Conservation (phyloP, 1,284 basidiomycete genomes). For the Kalmanozyma brasiliensis region DNA sequence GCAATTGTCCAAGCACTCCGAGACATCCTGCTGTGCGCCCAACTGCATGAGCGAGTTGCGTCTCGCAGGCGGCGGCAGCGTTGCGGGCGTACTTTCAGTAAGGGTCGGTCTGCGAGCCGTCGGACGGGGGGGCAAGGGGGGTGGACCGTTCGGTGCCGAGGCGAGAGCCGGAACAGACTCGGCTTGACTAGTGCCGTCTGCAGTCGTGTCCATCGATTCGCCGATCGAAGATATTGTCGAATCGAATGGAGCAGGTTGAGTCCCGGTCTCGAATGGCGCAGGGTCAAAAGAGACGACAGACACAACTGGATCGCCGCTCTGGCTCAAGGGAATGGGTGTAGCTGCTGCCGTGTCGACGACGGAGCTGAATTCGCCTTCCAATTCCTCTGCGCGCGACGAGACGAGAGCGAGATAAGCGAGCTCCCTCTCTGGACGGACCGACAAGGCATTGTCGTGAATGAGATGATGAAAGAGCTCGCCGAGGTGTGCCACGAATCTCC, state of each 20-base stretch:
- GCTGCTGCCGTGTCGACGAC: constrained; percentile 3
- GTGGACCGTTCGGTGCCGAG: constrained; percentile 1
- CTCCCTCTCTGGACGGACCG: constrained; percentile 84
- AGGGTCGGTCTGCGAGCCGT: constrained; percentile 11
- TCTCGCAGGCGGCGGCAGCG: constrained; percentile 33
- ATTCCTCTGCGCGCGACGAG: constrained; percentile 85
- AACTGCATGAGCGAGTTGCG: constrained; percentile 61
- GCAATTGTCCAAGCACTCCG: constrained; percentile 98
- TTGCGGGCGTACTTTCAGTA: constrained; percentile 6
- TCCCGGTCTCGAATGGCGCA: background rate
- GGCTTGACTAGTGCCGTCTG: no score
- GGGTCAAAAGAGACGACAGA: constrained; percentile 10
- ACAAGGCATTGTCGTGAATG: constrained; percentile 75
- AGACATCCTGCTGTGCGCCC: constrained; percentile 97
- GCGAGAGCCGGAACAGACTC: no score
- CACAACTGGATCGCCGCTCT: no score
- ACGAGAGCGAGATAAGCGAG: constrained; percentile 91
- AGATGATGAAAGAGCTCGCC: constrained; percentile 82
- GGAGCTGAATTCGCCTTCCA: constrained; percentile 25
- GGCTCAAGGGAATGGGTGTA: background rate
- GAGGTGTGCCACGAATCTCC: constrained; percentile 80
- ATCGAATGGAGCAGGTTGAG: no score
- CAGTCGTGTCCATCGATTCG: constrained; percentile 28
- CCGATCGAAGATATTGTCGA: no score
- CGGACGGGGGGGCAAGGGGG: constrained; percentile 34